Conservation (phyloP, 2,329 filamentous ascomycete genomes). For the Epichloe typhina region DNA sequence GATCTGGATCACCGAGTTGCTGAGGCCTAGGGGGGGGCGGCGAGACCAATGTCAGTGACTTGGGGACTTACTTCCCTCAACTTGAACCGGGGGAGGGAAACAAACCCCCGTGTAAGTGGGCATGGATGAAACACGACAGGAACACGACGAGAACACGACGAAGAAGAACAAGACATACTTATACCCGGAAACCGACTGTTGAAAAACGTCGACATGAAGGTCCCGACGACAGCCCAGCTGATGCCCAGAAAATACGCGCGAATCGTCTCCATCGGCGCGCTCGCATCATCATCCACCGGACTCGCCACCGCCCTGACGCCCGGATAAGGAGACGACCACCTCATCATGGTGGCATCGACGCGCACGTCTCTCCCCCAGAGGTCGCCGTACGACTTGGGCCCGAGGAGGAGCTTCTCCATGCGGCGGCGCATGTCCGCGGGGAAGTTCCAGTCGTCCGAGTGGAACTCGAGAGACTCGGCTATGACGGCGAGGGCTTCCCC, state of each 20-base stretch:
- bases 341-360: slow-evolving; percentile 26
- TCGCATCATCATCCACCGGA: slow-evolving; percentile 21
- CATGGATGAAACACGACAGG: too few species aligned
- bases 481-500: slow-evolving; percentile 29
- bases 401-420: slow-evolving; percentile 24
- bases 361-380: slow-evolving; percentile 26
- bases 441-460: slow-evolving; percentile 32
- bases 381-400: slow-evolving; percentile 26
- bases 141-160: too few species aligned
- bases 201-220: slow-evolving; percentile 27
- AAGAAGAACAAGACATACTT: slow-evolving; percentile 2
- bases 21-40: slow-evolving; percentile 11
- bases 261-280: slow-evolving; percentile 26
- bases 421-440: slow-evolving; percentile 26
- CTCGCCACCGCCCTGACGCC: slow-evolving; percentile 28
- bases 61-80: too few species aligned
- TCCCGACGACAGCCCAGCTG: slow-evolving; percentile 9
- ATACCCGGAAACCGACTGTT: slow-evolving; percentile 27
- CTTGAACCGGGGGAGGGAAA: too few species aligned
- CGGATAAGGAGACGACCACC: slow-evolving; percentile 28
- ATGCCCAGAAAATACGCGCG: slow-evolving; percentile 29
- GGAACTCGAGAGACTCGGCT: slow-evolving; percentile 23
- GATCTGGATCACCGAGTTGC: slow-evolving; percentile 28
- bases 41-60: slow-evolving; percentile 17
- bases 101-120: too few species aligned